A percentile compares a stretch with the other conserved stretches of the same genome.
Evolutionary conservation across 371 early-diverging fungal species (phyloP).

Genomic region (Apophysomyces elegans): DNA sequence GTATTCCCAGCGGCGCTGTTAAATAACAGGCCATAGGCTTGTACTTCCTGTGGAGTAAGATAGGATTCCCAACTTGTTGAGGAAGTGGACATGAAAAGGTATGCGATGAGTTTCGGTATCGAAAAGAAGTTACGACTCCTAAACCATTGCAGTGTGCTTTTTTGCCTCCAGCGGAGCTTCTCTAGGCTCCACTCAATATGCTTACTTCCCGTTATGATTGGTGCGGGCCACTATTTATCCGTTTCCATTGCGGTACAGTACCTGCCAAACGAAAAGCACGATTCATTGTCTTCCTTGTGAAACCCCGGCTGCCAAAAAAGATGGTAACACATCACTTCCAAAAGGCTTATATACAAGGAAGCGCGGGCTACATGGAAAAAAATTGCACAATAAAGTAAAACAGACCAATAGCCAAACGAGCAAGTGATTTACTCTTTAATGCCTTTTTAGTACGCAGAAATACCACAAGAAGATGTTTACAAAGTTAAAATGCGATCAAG

Average conservation of each 20-base stretch:
- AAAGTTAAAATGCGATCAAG: no score
- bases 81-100: constrained; percentile 6
- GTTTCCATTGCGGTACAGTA: background rate
- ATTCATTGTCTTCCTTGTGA: no score
- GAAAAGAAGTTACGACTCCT: constrained; percentile 7
- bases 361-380: no score
- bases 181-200: background rate
- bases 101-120: background rate
- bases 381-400: no score
- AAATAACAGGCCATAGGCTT: constrained; percentile 70
- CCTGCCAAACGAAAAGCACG: no score
- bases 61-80: constrained; percentile 38
- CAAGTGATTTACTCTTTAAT: no score
- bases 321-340: background rate
- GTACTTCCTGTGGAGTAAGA: constrained; percentile 71
- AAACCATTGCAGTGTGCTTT: background rate
- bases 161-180: background rate
- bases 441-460: no score
- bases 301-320: background rate
- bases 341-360: no score
- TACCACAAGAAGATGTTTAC: background rate
- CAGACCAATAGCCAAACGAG: no score
- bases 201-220: constrained; percentile 5
- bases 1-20: constrained; percentile 62
- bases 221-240: background rate